phyloP scores from a whole-genome alignment of 2,329 filamentous ascomycete species.

The Ascochyta clinopodiicola region DNA sequence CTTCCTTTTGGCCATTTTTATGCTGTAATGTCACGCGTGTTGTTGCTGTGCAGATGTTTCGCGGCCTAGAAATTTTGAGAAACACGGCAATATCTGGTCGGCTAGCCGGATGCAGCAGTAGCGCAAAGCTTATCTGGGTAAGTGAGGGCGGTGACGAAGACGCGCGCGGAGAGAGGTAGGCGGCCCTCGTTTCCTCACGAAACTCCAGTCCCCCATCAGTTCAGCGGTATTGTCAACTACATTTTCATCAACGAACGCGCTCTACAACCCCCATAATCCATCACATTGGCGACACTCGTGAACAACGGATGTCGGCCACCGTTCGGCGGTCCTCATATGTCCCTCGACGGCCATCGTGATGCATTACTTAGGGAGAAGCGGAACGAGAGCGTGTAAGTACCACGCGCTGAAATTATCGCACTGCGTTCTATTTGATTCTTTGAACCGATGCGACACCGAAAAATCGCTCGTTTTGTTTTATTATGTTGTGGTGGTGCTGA shows the following conservation, averaged over 20 bases:
- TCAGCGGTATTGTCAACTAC: constrained; percentile 37
- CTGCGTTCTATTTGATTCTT: constrained; percentile 34
- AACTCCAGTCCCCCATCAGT: constrained; percentile 35
- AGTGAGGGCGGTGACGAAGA: constrained; percentile 22
- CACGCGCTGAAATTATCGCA: constrained; percentile 39
- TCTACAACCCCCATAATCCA: constrained; percentile 40
- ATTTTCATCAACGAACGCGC: constrained; percentile 45
- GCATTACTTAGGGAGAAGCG: constrained; percentile 49
- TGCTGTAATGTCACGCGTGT: constrained; percentile 15
- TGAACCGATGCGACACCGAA: constrained; percentile 46
- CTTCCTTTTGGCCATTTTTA: constrained; percentile 47
- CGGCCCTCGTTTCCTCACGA: constrained; percentile 34
- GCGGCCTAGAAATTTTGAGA: constrained; percentile 16
- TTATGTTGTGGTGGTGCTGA: constrained; percentile 47
- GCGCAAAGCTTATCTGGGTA: constrained; percentile 35
- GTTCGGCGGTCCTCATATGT: constrained; percentile 54
- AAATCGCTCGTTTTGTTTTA: constrained; percentile 51
- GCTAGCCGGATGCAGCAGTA: constrained; percentile 29
- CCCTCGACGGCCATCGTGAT: constrained; percentile 54
- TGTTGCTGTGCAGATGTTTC: constrained; percentile 18
- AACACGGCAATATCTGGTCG: constrained; percentile 26
- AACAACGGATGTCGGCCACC: constrained; percentile 57
- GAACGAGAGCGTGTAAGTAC: constrained; percentile 55
- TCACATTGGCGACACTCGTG: constrained; percentile 51
- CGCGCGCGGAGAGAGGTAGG: constrained; percentile 11